Percentiles rank a stretch among this genome's conserved stretches.
phyloP scores from a whole-genome alignment of 2,329 filamentous ascomycete genomes.

The Trichoderma lentiforme region DNA sequence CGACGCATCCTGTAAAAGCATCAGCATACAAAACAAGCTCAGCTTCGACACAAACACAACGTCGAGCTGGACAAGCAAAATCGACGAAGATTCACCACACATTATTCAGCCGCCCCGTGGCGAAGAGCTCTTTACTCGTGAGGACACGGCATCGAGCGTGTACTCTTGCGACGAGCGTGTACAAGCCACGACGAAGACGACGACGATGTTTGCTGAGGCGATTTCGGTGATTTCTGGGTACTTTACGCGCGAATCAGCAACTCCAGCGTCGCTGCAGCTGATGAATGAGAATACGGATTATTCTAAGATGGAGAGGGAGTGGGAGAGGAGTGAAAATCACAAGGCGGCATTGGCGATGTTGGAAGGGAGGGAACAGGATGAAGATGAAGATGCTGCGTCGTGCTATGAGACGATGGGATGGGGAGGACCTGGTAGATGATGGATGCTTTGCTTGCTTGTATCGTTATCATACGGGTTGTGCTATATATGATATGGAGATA shows the following conservation, averaged over 20 bases:
- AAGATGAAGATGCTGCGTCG: neutral
- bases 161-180: neutral
- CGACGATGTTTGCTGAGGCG: neutral
- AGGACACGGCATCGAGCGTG: neutral
- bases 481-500: neutral
- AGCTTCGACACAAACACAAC: neutral
- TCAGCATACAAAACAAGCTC: neutral
- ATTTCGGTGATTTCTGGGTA: neutral
- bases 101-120: neutral
- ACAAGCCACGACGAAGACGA: neutral
- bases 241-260: neutral
- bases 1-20: neutral
- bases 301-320: neutral
- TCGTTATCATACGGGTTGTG: neutral
- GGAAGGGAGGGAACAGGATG: neutral
- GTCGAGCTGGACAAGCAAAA: neutral
- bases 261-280: neutral
- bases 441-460: neutral
- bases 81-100: neutral
- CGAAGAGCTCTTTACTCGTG: neutral
- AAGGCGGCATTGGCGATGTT: neutral
- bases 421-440: neutral
- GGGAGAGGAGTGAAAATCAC: neutral
- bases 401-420: conserved; percentile 16
- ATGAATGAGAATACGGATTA: neutral